phyloP scores from a whole-genome alignment of 2,329 filamentous ascomycete species.

The Alternaria gansuensis region DNA sequence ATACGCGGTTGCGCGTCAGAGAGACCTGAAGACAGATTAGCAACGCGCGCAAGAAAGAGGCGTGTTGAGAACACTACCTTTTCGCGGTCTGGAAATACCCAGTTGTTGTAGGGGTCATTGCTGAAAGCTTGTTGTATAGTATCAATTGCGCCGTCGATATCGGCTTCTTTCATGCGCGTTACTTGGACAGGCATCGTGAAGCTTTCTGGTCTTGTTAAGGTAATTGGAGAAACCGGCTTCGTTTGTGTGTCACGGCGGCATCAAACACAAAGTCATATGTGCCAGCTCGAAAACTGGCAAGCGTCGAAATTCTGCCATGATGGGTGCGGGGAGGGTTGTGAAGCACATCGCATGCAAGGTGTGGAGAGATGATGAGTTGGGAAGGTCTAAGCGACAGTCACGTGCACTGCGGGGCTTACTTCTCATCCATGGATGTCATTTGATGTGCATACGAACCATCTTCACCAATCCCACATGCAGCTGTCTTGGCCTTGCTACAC shows the following conservation, averaged over 20 bases:
- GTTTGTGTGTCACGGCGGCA: slow-evolving; percentile 2
- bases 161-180: slow-evolving; percentile 63
- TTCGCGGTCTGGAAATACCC: slow-evolving; percentile 68
- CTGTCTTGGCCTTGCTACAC: not conserved
- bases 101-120: slow-evolving; percentile 72
- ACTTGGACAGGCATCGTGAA: slow-evolving; percentile 64
- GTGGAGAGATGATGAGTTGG: slow-evolving; percentile 11
- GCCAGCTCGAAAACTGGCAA: not conserved
- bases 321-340: slow-evolving; percentile 22
- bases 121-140: slow-evolving; percentile 73
- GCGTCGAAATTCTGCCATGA: slow-evolving; percentile 20
- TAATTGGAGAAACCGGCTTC: not conserved
- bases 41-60: not conserved
- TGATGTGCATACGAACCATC: not conserved
- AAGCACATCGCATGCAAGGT: slow-evolving; percentile 13
- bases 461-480: not conserved
- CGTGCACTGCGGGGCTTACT: slow-evolving; percentile 8
- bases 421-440: not conserved
- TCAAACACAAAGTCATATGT: not conserved
- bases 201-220: too few relatives aligned
- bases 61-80: slow-evolving; percentile 55
- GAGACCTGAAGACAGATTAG: slow-evolving; percentile 44
- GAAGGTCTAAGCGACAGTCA: slow-evolving; percentile 16
- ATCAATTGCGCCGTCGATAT: slow-evolving; percentile 70
- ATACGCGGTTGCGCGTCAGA: slow-evolving; percentile 67